Base-by-base conservation (phyloP, 2,329 filamentous ascomycete species). In the Thyridium curvatum region DNA sequence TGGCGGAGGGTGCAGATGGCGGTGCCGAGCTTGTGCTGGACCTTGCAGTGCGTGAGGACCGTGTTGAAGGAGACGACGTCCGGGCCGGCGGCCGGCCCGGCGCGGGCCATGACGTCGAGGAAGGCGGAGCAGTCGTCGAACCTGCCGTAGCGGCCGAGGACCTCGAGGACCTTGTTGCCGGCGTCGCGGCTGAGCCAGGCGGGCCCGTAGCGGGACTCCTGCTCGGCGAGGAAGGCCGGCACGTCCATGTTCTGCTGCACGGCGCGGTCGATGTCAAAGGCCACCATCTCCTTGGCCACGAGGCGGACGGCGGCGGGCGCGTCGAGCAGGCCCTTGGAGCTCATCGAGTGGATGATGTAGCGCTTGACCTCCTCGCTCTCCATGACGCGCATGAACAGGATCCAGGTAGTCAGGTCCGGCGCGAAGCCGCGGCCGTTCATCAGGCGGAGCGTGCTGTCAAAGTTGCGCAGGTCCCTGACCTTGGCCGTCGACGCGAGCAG, bases 361-460 rank as follows among this genome's bases (percentile, higher is more conserved):
- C 64, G 62, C 37, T 63, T 61, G 36, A 69, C 64, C n/a, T 75
- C 69, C 51, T 82, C 78, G 10, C 72, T 72, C 54, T 77, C 72
- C 41, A 84, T 72, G 33, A 75, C 58, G n/a, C 59, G 54, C 14
- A 76, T 53, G 41, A 74, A 70, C 4, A 68, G 56, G 3, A 67
- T 46, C 72, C 72, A 76, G 0, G 72, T 74, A 13, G 54, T 52
- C 3, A 65, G 50, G 35, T 71, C 65, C 4, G 71, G 68, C 18
- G 46, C 43, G 33, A 63, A 58, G 35, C 59, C 62, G 12, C 56
- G 54, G 7, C 45, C 38, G 17, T 55, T 42, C 71, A 76, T 74
- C 41, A 59, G 54, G 13, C 52, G 46, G 13, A 74, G 47, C 2
- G 61, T 54, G 4, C 46, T 46, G 40, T 64, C 51, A 48, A 74